Evolutionary conservation across 129 eudicot species (phyloP), one percentile per base, ranked within the genome.

Genomic region (Pseudognaphalium luteoalbum): DNA sequence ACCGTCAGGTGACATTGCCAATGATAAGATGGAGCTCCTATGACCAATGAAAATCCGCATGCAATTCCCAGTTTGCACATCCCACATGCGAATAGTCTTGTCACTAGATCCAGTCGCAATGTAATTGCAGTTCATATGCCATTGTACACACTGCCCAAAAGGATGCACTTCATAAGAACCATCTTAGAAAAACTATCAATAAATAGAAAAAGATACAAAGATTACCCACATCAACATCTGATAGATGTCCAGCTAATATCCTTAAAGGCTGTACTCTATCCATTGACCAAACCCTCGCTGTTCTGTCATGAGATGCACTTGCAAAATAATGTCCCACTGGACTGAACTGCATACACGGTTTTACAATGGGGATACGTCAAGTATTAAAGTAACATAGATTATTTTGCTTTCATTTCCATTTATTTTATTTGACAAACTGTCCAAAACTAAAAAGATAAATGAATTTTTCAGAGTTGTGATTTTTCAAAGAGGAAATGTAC

Each of bases 1-100:
- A 39, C 99, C 99, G 80, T 95, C 97, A 52, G 99, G 99, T 30
- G 99, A 91, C 99, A 95, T 91, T 50, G 97, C 97, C 82, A 95
- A 71, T 28, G 85, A 87, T 74, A 95, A 83, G 64, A 95, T 70
- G 83, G 88, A 89, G 82, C 96, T 95, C 78, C 99, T 86, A 66
- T 95, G 99, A 70, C 99, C 99, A 81, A 95, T 85, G 83, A 95
- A 91, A 66, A 91, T 91, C 54, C 99, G 80, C n/a, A 87, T 94
- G 69, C 99, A 95, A 61, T 89, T 91, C 66, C 99, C 99, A 66
- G 76, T 91, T 81, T 85, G 90, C 28, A 95, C 90, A 77, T 95
- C 99, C 99, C 99, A 95, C 58, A 95, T 77, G 14, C 99, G 96
- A 58, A 95, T 96, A 2, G 99, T 95, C 74, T 91, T 95, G 89